Evolutionary conservation across 257 asterid species (phyloP), one percentile per base, ranked within the genome.

Genomic region (Lavandula angustifolia): DNA sequence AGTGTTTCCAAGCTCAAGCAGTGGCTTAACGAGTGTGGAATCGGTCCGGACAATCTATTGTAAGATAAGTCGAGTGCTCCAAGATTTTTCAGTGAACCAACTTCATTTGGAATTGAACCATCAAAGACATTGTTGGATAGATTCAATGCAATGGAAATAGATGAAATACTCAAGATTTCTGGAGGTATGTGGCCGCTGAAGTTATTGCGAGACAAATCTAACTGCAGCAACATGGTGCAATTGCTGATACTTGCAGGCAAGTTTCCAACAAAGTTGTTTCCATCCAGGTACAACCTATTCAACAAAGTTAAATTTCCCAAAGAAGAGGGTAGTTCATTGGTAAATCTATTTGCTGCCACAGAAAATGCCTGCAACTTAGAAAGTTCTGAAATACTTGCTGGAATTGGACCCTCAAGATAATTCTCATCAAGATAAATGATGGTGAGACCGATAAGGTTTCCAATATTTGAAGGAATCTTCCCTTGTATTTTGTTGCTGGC

Each of bases 401-500:
- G 82, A 54, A 82, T 60, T 8, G 68, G 22, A 29, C 80, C 80
- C 0, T 68, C 48, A 5, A 82, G 68, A 44, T 64, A 52, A 60
- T 82, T 82, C 17, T 43, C 32, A 40, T 13, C 32, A 49, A 80
- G 17, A 3, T 4, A 16, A 6, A 79, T 4, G 9, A 7, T 3
- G 33, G 55, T 55, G 1, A 82, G 38, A 9, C 42, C 54, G 17
- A 43, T 53, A 41, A 82, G 80, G 49, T 77, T 73, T n/a, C 38
- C 66, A 29, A 82, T 67, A 43, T 61, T 78, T 12, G 31, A 13
- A 22, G 81, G 85, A 43, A 82, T 68, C 31, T 58, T 56, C 40
- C 88, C 88, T 1, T 64, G 68, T 7, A 82, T 38, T 42, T 69
- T 73, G 46, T 73, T 79, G 10, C 31, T 1, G 1, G 29, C 27